These are phyloP conservation scores for Diaporthe batatas DNA, from an alignment of 2,329 filamentous ascomycete species.

Conservation along the genomic window DNA sequence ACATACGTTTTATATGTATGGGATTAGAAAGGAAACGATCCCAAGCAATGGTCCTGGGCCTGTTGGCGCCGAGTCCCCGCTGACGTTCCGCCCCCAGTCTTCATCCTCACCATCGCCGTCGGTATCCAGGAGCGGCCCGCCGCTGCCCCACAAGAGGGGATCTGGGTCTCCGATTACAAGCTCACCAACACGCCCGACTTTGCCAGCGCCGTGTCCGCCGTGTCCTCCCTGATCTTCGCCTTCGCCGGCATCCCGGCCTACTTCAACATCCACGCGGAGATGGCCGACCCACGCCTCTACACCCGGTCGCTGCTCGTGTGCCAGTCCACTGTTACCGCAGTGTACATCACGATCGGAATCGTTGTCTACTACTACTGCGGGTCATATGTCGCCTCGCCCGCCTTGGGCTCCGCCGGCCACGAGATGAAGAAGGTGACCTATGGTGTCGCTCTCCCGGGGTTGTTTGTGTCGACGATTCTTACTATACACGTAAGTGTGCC, in stretches of 20 bases:
- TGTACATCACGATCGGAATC: slow-evolving; percentile 49
- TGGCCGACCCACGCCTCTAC: slow-evolving; percentile 66
- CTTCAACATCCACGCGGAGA: slow-evolving; percentile 70
- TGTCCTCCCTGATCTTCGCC: slow-evolving; percentile 67
- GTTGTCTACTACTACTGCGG: slow-evolving; percentile 51
- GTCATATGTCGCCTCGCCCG: slow-evolving; percentile 48
- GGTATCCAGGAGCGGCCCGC: slow-evolving; percentile 66
- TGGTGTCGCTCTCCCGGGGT: slow-evolving; percentile 49
- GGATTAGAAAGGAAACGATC: no score
- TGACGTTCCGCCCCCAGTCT: slow-evolving; percentile 52
- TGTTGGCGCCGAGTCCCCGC: neutral
- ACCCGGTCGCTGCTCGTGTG: slow-evolving; percentile 46
- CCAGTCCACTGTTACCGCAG: slow-evolving; percentile 45
- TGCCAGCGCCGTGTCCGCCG: slow-evolving; percentile 65
- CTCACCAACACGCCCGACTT: slow-evolving; percentile 67
- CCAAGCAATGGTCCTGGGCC: no score
- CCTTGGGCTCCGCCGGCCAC: slow-evolving; percentile 47
- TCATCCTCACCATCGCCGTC: slow-evolving; percentile 45
- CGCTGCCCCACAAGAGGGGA: slow-evolving; percentile 66
- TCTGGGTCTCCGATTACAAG: slow-evolving; percentile 56
- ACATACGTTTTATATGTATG: no score
- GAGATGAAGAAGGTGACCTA: slow-evolving; percentile 52
- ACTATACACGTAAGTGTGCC: slow-evolving; percentile 48
- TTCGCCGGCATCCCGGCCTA: slow-evolving; percentile 66
- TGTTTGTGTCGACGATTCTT: slow-evolving; percentile 42